Percentiles rank a stretch among this genome's conserved stretches.
Conservation (phyloP, 1,284 basidiomycete species). For the Puccinia horiana region DNA sequence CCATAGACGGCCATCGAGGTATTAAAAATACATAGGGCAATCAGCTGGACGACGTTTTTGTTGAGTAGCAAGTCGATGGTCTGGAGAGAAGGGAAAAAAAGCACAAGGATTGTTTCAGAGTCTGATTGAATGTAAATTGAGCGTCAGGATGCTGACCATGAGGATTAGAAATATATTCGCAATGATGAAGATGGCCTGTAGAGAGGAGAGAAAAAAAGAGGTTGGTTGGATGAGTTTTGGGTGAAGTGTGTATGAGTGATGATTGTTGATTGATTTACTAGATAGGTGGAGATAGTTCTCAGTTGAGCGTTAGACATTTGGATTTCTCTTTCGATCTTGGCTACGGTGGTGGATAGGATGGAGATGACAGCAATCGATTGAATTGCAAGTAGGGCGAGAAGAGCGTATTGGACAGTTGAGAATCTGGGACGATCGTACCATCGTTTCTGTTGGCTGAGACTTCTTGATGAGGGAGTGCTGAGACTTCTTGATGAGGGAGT, state of each 20-base stretch:
- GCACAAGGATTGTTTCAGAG: no score
- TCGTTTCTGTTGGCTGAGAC: not conserved
- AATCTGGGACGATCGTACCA: constrained; percentile 30
- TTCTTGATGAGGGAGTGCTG: not conserved
- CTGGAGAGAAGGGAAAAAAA: not conserved
- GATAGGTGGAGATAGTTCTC: constrained; percentile 41
- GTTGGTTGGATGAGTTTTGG: not conserved
- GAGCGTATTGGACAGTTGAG: constrained; percentile 28
- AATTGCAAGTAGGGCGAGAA: constrained; percentile 12
- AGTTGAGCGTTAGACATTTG: constrained; percentile 35
- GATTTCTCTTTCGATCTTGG: constrained; percentile 37
- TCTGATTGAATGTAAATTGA: no score
- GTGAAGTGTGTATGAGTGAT: not conserved
- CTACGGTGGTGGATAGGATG: constrained; percentile 39
- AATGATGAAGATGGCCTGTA: constrained; percentile 44
- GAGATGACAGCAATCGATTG: constrained; percentile 42
- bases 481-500: not conserved
- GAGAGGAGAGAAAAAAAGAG: not conserved
- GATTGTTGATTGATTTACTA: not conserved
- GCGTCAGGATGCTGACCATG: no score
- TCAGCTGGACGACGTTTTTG: constrained; percentile 45
- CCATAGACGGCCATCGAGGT: constrained; percentile 42
- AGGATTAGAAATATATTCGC: constrained; percentile 37
- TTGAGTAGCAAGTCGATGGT: constrained; percentile 44
- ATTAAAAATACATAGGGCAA: constrained; percentile 46